Evolutionary conservation across 352 stramenopile genomes (phyloP).

Genomic region (Pythium oligandrum): DNA sequence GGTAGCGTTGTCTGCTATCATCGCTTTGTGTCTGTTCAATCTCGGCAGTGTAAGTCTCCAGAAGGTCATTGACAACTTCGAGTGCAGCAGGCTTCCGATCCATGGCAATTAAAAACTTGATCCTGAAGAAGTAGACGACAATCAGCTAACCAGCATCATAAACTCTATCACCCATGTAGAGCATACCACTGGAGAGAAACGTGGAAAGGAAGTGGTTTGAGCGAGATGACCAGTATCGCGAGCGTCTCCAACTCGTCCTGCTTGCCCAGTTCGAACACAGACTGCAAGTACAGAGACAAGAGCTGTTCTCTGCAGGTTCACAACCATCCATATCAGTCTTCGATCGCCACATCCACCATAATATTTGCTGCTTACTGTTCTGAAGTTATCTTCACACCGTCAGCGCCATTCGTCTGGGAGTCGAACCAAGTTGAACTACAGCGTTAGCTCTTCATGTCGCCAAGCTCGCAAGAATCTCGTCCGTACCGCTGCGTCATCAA

Average conservation of each 20-base stretch:
- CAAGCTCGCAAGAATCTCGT: too few species aligned
- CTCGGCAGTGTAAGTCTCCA: constrained; percentile 13
- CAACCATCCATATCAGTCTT: neutral
- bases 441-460: too few species aligned
- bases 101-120: constrained; percentile 67
- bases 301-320: neutral
- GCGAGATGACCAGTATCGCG: constrained; percentile 28
- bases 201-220: constrained; percentile 34
- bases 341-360: neutral
- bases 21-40: neutral
- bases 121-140: constrained; percentile 14
- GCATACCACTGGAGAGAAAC: constrained; percentile 41
- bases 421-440: too few species aligned
- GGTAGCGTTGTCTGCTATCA: constrained; percentile 5
- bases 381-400: too few species aligned
- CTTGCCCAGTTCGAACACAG: constrained; percentile 53
- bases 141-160: neutral
- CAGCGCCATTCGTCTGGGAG: too few species aligned
- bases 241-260: constrained; percentile 54
- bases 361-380: too few species aligned
- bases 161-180: neutral
- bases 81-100: constrained; percentile 26
- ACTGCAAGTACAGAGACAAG: constrained; percentile 61
- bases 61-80: constrained; percentile 22
- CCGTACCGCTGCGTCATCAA: too few species aligned